Percentiles rank a stretch among this genome's conserved stretches.
Evolutionary conservation across 805 yeast species (phyloP).

Genomic region (Sugiyamaella lignohabitans): DNA sequence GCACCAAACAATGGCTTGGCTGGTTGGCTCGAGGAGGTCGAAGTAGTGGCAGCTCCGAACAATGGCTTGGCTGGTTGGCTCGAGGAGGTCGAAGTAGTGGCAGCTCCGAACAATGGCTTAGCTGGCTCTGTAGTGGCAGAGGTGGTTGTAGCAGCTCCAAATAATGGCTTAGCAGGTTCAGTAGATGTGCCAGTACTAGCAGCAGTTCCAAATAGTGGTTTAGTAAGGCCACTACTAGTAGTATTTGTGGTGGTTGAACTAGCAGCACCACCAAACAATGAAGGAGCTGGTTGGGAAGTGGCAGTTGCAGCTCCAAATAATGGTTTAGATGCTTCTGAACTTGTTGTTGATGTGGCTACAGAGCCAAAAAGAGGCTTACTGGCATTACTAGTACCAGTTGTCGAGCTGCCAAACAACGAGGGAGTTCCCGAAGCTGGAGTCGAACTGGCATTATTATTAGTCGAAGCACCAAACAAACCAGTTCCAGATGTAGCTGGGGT

Average conservation of each 20-base stretch:
- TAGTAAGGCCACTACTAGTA: neutral
- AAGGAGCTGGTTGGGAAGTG: slow-evolving; percentile 5
- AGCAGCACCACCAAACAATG: slow-evolving; percentile 17
- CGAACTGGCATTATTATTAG: slow-evolving; percentile 11
- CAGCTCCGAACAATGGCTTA: slow-evolving; percentile 26
- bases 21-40: neutral
- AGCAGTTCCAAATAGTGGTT: slow-evolving; percentile 3
- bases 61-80: slow-evolving; percentile 11
- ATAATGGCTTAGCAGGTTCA: slow-evolving; percentile 3
- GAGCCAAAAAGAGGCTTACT: slow-evolving; percentile 1
- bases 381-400: slow-evolving; percentile 1
- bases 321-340: neutral
- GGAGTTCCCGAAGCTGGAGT: slow-evolving; percentile 7
- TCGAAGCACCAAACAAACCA: no score
- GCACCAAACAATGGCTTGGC: neutral
- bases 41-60: slow-evolving; percentile 1
- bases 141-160: slow-evolving; percentile 12
- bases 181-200: slow-evolving; percentile 4
- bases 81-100: neutral
- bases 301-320: slow-evolving; percentile 14
- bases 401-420: slow-evolving; percentile 19
- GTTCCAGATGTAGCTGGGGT: slow-evolving; percentile 4
- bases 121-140: slow-evolving; percentile 12
- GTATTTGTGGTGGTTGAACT: slow-evolving; percentile 9
- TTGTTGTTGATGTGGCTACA: slow-evolving; percentile 1